Evolutionary conservation across 2,329 filamentous ascomycete genomes (phyloP).

Genomic region (Fusarium compactum): DNA sequence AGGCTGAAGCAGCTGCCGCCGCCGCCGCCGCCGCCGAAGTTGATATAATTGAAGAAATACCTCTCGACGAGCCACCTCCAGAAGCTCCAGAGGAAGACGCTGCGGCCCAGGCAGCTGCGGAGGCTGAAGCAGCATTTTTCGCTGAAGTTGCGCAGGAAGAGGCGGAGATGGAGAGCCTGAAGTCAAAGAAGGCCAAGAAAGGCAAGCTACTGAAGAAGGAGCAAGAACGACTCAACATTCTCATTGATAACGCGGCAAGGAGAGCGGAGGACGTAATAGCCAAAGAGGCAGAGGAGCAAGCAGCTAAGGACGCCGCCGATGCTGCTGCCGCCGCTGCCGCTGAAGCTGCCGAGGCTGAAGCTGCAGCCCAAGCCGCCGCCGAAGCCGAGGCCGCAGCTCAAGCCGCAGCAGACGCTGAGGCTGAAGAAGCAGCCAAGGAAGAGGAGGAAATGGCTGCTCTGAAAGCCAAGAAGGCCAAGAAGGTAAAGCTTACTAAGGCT

Average conservation of each 20-base stretch:
- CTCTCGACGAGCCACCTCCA: slow-evolving; percentile 27
- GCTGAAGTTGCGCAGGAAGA: slow-evolving; percentile 42
- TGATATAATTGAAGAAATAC: slow-evolving; percentile 16
- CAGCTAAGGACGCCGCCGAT: slow-evolving; percentile 27
- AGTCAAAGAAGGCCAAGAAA: slow-evolving; percentile 52
- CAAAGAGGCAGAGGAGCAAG: slow-evolving; percentile 36
- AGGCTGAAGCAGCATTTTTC: slow-evolving; percentile 30
- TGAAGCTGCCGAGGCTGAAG: slow-evolving; percentile 37
- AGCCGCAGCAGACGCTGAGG: slow-evolving; percentile 30
- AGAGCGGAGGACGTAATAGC: slow-evolving; percentile 31
- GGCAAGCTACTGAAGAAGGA: slow-evolving; percentile 43
- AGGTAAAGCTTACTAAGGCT: slow-evolving; percentile 45
- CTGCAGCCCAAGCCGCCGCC: slow-evolving; percentile 28
- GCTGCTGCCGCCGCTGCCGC: slow-evolving; percentile 22
- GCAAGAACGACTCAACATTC: slow-evolving; percentile 38
- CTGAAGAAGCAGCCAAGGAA: slow-evolving; percentile 40
- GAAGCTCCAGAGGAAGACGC: slow-evolving; percentile 18
- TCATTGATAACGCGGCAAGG: slow-evolving; percentile 29
- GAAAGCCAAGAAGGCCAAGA: slow-evolving; percentile 52
- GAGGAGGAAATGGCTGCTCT: slow-evolving; percentile 42
- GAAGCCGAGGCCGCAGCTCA: slow-evolving; percentile 27
- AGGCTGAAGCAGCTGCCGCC: slow-evolving; percentile 27
- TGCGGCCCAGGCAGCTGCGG: slow-evolving; percentile 31
- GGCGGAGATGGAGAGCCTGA: slow-evolving; percentile 38
- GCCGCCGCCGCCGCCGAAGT: not conserved